A percentile compares a stretch with the other conserved stretches of the same genome.
Evolutionary conservation across 1,284 basidiomycete genomes (phyloP).

Genomic region (Ceratobasidium sp.): DNA sequence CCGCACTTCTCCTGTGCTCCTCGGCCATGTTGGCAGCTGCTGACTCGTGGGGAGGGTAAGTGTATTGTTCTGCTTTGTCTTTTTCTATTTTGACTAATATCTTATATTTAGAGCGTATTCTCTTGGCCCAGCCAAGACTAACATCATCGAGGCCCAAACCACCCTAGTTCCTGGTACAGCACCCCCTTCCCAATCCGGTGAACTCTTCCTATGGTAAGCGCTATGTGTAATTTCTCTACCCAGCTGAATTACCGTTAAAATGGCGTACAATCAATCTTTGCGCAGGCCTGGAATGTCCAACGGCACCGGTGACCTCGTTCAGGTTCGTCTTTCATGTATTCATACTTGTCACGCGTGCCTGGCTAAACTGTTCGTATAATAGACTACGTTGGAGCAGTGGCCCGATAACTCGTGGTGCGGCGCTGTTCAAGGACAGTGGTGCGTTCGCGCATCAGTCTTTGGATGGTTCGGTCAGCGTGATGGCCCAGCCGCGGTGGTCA

Average conservation of each 20-base stretch:
- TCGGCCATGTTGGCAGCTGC: slow-evolving; percentile 32
- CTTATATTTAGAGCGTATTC: slow-evolving; percentile 27
- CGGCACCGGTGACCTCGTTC: slow-evolving; percentile 35
- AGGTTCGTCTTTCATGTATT: background rate
- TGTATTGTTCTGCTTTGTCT: background rate
- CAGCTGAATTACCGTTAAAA: too few relatives aligned
- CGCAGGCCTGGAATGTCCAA: slow-evolving; percentile 40
- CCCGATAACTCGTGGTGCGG: slow-evolving; percentile 40
- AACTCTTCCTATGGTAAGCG: slow-evolving; percentile 36
- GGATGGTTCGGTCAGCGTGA: slow-evolving; percentile 39
- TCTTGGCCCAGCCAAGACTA: slow-evolving; percentile 29
- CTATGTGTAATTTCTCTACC: too few relatives aligned
- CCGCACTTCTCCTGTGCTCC: slow-evolving; percentile 20
- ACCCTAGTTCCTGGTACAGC: slow-evolving; percentile 26
- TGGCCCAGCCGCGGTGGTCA: slow-evolving; percentile 35
- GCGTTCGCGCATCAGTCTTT: slow-evolving; percentile 35
- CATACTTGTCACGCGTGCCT: too few relatives aligned
- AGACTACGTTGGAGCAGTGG: slow-evolving; percentile 35
- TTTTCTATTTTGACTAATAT: background rate
- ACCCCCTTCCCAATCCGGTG: slow-evolving; percentile 26
- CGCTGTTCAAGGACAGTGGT: slow-evolving; percentile 30
- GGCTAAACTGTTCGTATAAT: background rate
- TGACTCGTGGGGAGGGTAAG: slow-evolving; percentile 41
- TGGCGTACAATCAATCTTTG: background rate
- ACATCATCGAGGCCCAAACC: slow-evolving; percentile 33